phyloP scores from a whole-genome alignment of 208 protist species.

The Willaertia magna region DNA sequence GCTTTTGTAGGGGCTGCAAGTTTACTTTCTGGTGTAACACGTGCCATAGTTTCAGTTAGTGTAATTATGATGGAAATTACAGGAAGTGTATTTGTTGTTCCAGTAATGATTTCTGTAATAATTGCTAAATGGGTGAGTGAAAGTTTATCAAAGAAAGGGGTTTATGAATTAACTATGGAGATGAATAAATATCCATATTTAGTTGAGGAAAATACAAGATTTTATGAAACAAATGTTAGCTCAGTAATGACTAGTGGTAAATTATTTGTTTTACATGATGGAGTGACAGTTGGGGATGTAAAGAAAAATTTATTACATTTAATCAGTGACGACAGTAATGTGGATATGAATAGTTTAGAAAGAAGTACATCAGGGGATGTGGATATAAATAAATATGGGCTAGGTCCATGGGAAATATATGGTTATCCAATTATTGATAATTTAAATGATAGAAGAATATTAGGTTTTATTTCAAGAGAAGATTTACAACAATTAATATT shows the following conservation, averaged over 20 bases:
- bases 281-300: slow-evolving; percentile 70
- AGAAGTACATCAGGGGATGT: too few species aligned
- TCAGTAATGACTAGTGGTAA: slow-evolving; percentile 37
- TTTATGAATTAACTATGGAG: not conserved
- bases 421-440: slow-evolving; percentile 71
- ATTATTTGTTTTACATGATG: slow-evolving; percentile 57
- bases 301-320: slow-evolving; percentile 51
- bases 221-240: not conserved
- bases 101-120: slow-evolving; percentile 78
- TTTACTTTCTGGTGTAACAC: slow-evolving; percentile 70
- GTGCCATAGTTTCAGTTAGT: slow-evolving; percentile 73
- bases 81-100: slow-evolving; percentile 72
- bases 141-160: slow-evolving; percentile 10
- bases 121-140: slow-evolving; percentile 71
- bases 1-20: slow-evolving; percentile 74
- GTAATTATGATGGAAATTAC: slow-evolving; percentile 86
- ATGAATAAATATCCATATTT: not conserved
- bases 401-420: slow-evolving; percentile 65
- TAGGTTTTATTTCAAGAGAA: slow-evolving; percentile 66
- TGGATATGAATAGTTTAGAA: too few species aligned
- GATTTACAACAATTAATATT: slow-evolving; percentile 62
- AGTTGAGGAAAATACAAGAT: not conserved
- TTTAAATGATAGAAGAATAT: slow-evolving; percentile 45
- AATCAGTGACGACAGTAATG: too few species aligned
- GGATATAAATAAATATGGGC: too few species aligned